Base-by-base conservation (phyloP, 2,329 filamentous ascomycete species). In the Alternaria sp. region DNA sequence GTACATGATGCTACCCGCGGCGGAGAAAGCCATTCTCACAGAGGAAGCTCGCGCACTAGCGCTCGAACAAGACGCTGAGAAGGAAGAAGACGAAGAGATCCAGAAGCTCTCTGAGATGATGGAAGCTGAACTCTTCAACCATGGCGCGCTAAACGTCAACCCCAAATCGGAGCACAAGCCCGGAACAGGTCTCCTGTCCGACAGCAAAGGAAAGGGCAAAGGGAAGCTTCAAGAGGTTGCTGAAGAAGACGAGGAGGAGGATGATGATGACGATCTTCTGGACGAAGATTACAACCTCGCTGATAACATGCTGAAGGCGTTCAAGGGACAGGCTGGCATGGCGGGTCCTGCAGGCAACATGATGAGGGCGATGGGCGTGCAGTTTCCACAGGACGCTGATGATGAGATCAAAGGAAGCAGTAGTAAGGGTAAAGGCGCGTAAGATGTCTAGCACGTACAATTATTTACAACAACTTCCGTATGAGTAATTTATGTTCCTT, bases 231-330 rank as follows among this genome's bases (percentile, higher is more conserved):
- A 59, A 15, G 63, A 67, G 3, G 67, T 71, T 17, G 63, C 67
- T 5, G 70, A 73, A 11, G 71, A 84, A 23, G 82, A 87, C 43
- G 58, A 73, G 3, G 84, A 73, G 3, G 84, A 69, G 6, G 66
- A 85, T 3, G 84, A 86, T 9, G 83, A 83, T 10, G 81, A 79
- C 3, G 78, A 79, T 25, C 68, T 87, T 0, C 89, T 91, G 57
- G 86, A 96, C 66, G 88, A 96, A 26, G 92, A 98, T 76, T 91
- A 93, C 70, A 95, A 96, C 65, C 84, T 99, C 23, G 93, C 92
- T 17, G 93, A 91, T 78, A 98, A 98, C 73, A 84, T 99, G 58
- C 84, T 99, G 1, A 93, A 97, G 78, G 95, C 93, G 72, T 94
- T 99, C 81, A 96, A 97, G 76, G 90, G 92, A 15, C 95, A 98